These are phyloP conservation scores for Ustulina deusta DNA, from an alignment of 2,329 filamentous ascomycete species.

Conservation along the genomic window DNA sequence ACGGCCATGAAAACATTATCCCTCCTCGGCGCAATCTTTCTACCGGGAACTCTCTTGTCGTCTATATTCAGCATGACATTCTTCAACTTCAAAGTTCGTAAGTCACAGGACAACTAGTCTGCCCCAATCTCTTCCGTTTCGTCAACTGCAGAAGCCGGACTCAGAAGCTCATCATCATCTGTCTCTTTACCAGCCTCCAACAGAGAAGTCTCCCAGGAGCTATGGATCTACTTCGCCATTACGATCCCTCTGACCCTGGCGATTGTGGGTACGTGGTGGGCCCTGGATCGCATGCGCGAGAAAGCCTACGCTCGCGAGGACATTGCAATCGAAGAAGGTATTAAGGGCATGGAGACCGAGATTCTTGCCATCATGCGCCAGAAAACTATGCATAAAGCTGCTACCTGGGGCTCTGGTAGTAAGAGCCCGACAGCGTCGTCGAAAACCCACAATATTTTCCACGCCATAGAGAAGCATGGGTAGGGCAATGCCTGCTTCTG, in stretches of 20 bases:
- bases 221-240: slow-evolving; percentile 74
- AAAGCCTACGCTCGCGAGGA: slow-evolving; percentile 63
- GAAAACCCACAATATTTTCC: slow-evolving; percentile 22
- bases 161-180: slow-evolving; percentile 18
- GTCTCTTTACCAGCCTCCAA: slow-evolving; percentile 44
- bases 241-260: slow-evolving; percentile 68
- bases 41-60: slow-evolving; percentile 71
- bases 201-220: slow-evolving; percentile 60
- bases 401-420: slow-evolving; percentile 62
- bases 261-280: slow-evolving; percentile 68
- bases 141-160: neutral
- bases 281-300: slow-evolving; percentile 65
- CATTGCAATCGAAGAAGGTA: slow-evolving; percentile 64
- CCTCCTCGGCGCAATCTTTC: slow-evolving; percentile 71
- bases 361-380: slow-evolving; percentile 68
- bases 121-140: neutral
- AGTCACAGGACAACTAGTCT: slow-evolving; percentile 30
- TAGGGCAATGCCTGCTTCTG: slow-evolving; percentile 1
- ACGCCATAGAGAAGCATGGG: slow-evolving; percentile 27
- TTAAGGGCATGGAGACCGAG: slow-evolving; percentile 67
- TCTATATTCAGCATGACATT: slow-evolving; percentile 76
- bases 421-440: slow-evolving; percentile 6
- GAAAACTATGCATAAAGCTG: slow-evolving; percentile 67
- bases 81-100: slow-evolving; percentile 69
- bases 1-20: slow-evolving; percentile 75